phyloP scores from a whole-genome alignment of 2,329 filamentous ascomycete genomes.

The Monosporascus cannonballus region DNA sequence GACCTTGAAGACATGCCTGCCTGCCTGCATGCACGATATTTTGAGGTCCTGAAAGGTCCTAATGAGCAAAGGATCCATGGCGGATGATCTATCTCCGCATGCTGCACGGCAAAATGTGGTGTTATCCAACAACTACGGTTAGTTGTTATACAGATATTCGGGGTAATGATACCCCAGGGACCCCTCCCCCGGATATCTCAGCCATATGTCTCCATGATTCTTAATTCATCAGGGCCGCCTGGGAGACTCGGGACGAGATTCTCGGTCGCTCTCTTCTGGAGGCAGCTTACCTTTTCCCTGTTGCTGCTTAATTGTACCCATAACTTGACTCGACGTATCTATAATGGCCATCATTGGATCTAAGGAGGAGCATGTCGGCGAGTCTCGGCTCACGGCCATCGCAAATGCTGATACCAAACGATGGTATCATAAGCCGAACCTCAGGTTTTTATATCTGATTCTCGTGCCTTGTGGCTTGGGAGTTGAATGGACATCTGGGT shows the following conservation, averaged over 20 bases:
- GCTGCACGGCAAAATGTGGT: background rate
- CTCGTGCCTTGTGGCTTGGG: slow-evolving; percentile 34
- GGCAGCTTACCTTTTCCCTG: too few species aligned
- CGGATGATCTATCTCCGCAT: background rate
- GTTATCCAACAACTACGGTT: too few species aligned
- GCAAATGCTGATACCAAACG: slow-evolving; percentile 27
- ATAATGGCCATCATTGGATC: slow-evolving; percentile 28
- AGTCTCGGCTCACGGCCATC: slow-evolving; percentile 28
- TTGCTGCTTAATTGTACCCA: too few species aligned
- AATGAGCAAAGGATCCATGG: too few species aligned
- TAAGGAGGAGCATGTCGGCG: slow-evolving; percentile 27
- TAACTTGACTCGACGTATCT: background rate
- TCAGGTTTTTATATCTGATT: slow-evolving; percentile 32
- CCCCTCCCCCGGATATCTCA: background rate
- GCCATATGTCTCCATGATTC: background rate
- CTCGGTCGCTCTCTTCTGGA: too few species aligned
- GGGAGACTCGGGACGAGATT: too few species aligned
- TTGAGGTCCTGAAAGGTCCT: too few species aligned
- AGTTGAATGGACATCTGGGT: slow-evolving; percentile 37
- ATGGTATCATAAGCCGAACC: slow-evolving; percentile 36
- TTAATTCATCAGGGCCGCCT: too few species aligned
- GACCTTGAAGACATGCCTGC: background rate
- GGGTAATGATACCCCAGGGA: background rate
- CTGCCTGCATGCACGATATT: background rate
- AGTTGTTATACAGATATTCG: background rate